These are phyloP conservation scores for Collybiopsis luxurians DNA, from an alignment of 768 basidiomycete genomes.

Conservation along the genomic window DNA sequence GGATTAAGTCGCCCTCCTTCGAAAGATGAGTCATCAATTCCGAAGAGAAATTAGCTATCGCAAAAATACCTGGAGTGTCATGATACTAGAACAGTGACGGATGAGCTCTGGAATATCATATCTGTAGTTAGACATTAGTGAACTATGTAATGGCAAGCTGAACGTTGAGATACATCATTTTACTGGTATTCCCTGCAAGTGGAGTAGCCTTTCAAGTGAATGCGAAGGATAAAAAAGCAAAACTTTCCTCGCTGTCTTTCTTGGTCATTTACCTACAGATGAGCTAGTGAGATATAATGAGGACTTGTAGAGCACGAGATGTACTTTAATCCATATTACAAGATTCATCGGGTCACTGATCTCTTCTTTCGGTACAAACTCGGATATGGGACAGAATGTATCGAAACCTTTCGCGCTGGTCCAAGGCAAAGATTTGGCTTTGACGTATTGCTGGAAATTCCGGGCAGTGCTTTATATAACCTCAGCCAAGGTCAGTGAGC, in stretches of 20 bases:
- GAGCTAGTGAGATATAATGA: too few relatives aligned
- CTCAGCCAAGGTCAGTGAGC: neutral
- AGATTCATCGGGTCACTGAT: neutral
- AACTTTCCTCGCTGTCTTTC: neutral
- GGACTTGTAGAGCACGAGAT: neutral
- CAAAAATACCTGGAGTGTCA: conserved; percentile 1
- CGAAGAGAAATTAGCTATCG: too few relatives aligned
- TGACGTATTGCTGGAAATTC: neutral
- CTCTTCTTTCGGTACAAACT: neutral
- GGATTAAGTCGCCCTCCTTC: conserved; percentile 1
- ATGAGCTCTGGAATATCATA: conserved; percentile 1
- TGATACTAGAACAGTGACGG: neutral
- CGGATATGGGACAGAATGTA: conserved; percentile 3
- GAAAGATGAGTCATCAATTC: neutral
- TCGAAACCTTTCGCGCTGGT: neutral
- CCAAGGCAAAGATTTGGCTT: conserved; percentile 1
- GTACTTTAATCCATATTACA: neutral
- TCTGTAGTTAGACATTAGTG: too few relatives aligned
- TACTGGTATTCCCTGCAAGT: neutral
- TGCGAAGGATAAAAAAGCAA: too few relatives aligned
- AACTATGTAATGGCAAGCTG: too few relatives aligned
- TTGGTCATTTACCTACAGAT: neutral
- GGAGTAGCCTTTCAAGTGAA: too few relatives aligned
- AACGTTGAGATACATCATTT: conserved; percentile 1
- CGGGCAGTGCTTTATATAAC: neutral